Percentiles rank a stretch among this genome's conserved stretches.
Conservation (phyloP, 495 filamentous ascomycete genomes). For the Cercophora samala region DNA sequence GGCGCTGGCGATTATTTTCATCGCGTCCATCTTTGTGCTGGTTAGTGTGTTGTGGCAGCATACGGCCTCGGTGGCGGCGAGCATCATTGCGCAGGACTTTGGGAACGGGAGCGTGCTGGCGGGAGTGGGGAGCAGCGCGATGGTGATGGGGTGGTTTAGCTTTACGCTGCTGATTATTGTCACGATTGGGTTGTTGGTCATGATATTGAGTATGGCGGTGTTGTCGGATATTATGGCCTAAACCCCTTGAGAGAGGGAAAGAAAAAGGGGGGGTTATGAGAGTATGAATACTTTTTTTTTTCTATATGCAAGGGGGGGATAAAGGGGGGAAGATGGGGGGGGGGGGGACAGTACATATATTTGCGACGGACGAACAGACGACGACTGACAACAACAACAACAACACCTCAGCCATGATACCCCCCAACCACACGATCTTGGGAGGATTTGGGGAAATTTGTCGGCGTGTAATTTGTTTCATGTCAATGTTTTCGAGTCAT, state of each 20-base stretch:
- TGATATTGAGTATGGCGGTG: conserved; percentile 86
- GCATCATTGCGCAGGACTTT: conserved; percentile 87
- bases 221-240: conserved; percentile 47
- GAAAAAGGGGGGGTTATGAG: background rate
- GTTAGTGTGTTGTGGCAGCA: conserved; percentile 78
- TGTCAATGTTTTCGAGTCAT: background rate
- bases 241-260: background rate
- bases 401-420: too few relatives aligned
- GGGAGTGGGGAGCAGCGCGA: conserved; percentile 86
- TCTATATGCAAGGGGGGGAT: background rate
- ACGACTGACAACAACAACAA: background rate
- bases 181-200: conserved; percentile 88
- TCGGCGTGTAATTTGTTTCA: too few relatives aligned
- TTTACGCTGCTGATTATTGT: conserved; percentile 89
- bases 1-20: conserved; percentile 74
- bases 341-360: background rate
- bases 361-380: background rate
- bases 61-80: conserved; percentile 89
- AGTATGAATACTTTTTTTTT: background rate
- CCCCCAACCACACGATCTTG: background rate
- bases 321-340: background rate
- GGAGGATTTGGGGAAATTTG: background rate
- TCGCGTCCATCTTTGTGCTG: conserved; percentile 72
- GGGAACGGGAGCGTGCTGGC: conserved; percentile 89
- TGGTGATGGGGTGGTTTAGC: conserved; percentile 96